Base-by-base conservation (phyloP, 257 asterid species). In the Eucommia ulmoides region DNA sequence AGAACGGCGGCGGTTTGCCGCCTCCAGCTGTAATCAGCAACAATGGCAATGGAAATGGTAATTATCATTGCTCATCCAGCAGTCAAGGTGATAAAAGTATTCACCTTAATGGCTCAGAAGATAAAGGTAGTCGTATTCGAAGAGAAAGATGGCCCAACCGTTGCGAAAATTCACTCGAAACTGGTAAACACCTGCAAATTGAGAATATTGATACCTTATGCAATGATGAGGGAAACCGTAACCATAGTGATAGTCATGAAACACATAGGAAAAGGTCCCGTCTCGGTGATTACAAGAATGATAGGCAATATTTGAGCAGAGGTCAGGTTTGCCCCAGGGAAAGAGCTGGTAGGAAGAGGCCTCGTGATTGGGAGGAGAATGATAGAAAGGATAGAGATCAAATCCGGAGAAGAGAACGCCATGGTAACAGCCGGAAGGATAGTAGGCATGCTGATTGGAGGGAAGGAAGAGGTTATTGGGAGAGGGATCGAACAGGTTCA, bases 391-490 rank as follows among this genome's bases (percentile, higher is more conserved):
- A 42, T 24, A 74, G 91, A 63, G 83, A 73, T 38, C 81, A 66
- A 26, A 65, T 44, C 22, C 79, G 81, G 74, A 73, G 82, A 66
- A 88, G 76, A 16, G 81, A 29, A 29, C 38, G 76, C 19, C 24
- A 60, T 58, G 65, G 66, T 49, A 15, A 63, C 45, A 69, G 80
- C 50, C 55, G 59, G 52, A 52, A 87, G 78, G 48, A 42, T 18
- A 8, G 19, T 18, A 87, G 69, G 69, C 91, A 80, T 47, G 70
- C 70, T 65, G 93, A 75, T 33, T 20, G 60, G 54, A 65, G 71
- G 59, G 94, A 85, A 54, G 78, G 71, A 48, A 74, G 72, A 72
- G 98, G 98, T 50, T 91, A 64, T 52, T 91, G 98, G 98, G 98
- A 85, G 78, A 62, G 94, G 58, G 98, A 91, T 53, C 81, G 66